A percentile compares a stretch with the other conserved stretches of the same genome.
These are phyloP conservation scores for Penicillium sp. DNA, from an alignment of 2,329 filamentous ascomycete genomes.

Conservation along the genomic window DNA sequence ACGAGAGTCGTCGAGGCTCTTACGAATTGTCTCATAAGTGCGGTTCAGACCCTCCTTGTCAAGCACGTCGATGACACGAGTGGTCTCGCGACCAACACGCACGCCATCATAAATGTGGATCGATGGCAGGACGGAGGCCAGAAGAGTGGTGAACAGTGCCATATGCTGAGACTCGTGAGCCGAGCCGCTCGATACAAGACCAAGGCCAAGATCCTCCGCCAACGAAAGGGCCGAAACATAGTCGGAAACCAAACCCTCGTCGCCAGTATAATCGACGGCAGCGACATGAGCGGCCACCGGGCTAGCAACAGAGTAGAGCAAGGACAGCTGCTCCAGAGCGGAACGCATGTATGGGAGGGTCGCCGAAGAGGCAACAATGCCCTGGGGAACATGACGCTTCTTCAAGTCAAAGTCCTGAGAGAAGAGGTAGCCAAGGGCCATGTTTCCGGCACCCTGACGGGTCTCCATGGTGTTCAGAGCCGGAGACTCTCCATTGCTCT, in stretches of 20 bases:
- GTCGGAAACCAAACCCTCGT: slow-evolving; percentile 72
- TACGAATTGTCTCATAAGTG: slow-evolving; percentile 61
- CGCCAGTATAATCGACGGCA: slow-evolving; percentile 73
- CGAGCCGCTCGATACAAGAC: slow-evolving; percentile 75
- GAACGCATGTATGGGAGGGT: slow-evolving; percentile 73
- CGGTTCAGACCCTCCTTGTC: slow-evolving; percentile 64
- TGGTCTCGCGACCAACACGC: slow-evolving; percentile 72
- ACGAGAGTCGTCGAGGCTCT: slow-evolving; percentile 56
- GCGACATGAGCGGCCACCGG: slow-evolving; percentile 90
- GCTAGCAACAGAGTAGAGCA: slow-evolving; percentile 86
- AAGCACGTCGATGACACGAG: slow-evolving; percentile 74
- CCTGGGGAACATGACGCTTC: slow-evolving; percentile 88
- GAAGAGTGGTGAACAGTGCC: slow-evolving; percentile 76
- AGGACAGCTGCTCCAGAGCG: slow-evolving; percentile 83
- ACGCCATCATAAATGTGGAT: slow-evolving; percentile 87
- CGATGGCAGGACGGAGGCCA: slow-evolving; percentile 72
- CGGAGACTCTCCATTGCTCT: slow-evolving; percentile 76
- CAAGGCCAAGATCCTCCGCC: slow-evolving; percentile 84
- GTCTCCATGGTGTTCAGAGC: slow-evolving; percentile 77
- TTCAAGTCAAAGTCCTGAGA: slow-evolving; percentile 90
- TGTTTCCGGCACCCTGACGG: slow-evolving; percentile 77
- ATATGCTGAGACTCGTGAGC: slow-evolving; percentile 93
- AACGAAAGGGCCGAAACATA: slow-evolving; percentile 74
- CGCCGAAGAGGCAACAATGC: slow-evolving; percentile 77
- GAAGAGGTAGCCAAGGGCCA: slow-evolving; percentile 95